Evolutionary conservation across 1,284 basidiomycete species (phyloP), one percentile per base, ranked within the genome.

Genomic region (Bjerkandera adusta): DNA sequence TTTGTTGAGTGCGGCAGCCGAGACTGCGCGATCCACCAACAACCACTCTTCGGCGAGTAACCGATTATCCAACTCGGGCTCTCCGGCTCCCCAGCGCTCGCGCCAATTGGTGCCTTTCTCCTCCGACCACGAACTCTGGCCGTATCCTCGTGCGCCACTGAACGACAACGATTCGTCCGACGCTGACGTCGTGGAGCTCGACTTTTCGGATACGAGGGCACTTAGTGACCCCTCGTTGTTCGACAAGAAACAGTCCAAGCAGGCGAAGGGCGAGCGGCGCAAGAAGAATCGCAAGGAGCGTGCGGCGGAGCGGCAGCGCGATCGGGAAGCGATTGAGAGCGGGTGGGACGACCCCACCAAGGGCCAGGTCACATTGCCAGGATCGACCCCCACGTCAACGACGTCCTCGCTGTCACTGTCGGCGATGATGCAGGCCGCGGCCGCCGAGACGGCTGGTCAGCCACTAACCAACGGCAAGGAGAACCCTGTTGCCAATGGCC

Each of bases 181-280:
- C 34, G 57, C 54, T 12, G 66, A 66, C 43, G 76, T 87, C 18
- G 73, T 87, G 5, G 85, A 87, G 60, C 75, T 87, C 37, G 81
- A 84, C 58, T 87, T 85, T 57, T 72, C 73, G 4, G 85, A 87
- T 44, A 87, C 75, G 35, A 79, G 81, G 45, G 78, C 79, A 10
- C 59, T 87, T 53, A 85, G 82, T 56, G 80, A 86, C 54, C 75
- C 77, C 1, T 71, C 72, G 34, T 70, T 72, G 4, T 81, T 82
- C 53, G 65, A 68, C 39, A 61, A 48, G 32, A 52, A 59, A 52
- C 60, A 63, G 55, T 64, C 65, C 55, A 57, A 63, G 49, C 65
- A 68, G 48, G 57, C 61, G 56, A 67, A 64, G 27, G 54, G 48
- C 41, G 53, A 50, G 45, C 64, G 59, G 43, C 61, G 58, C 46